These are phyloP conservation scores for Exutisphaerella laricina DNA, from an alignment of 2,329 filamentous ascomycete genomes.

Conservation along the genomic window DNA sequence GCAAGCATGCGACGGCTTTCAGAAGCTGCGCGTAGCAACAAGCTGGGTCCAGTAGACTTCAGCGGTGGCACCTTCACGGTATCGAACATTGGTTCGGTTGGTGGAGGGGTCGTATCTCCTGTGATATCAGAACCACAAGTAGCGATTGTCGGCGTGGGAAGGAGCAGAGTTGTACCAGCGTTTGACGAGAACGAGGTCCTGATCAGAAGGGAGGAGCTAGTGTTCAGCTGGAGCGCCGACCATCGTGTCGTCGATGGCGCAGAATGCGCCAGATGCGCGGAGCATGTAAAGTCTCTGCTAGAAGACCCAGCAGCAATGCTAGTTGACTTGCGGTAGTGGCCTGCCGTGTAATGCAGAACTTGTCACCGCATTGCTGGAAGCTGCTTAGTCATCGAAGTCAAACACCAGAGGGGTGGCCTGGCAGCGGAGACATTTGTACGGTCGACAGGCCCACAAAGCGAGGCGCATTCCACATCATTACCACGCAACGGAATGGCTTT, in stretches of 20 bases:
- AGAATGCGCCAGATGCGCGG: conserved; percentile 86
- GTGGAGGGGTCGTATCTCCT: conserved; percentile 84
- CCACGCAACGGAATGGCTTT: no score
- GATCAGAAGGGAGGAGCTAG: conserved; percentile 71
- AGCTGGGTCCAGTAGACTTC: conserved; percentile 69
- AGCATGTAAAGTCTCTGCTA: conserved; percentile 68
- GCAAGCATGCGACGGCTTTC: conserved; percentile 70
- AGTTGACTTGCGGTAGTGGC: conserved; percentile 66
- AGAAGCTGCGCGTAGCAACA: conserved; percentile 64
- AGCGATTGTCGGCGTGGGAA: conserved; percentile 83
- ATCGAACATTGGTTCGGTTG: conserved; percentile 93
- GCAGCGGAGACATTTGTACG: no score
- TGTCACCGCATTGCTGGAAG: no score
- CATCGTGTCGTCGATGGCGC: conserved; percentile 92
- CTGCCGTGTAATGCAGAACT: no score
- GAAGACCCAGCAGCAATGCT: conserved; percentile 87
- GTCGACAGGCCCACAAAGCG: no score
- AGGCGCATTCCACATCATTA: no score
- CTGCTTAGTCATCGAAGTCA: no score
- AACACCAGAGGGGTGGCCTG: no score
- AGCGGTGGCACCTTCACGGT: conserved; percentile 87
- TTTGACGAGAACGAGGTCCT: conserved; percentile 58
- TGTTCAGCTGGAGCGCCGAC: conserved; percentile 95
- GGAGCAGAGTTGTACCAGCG: conserved; percentile 71
- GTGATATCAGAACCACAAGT: conserved; percentile 89